Evolutionary conservation across 352 stramenopile species (phyloP).

Genomic region (Phytophthora tubulina): DNA sequence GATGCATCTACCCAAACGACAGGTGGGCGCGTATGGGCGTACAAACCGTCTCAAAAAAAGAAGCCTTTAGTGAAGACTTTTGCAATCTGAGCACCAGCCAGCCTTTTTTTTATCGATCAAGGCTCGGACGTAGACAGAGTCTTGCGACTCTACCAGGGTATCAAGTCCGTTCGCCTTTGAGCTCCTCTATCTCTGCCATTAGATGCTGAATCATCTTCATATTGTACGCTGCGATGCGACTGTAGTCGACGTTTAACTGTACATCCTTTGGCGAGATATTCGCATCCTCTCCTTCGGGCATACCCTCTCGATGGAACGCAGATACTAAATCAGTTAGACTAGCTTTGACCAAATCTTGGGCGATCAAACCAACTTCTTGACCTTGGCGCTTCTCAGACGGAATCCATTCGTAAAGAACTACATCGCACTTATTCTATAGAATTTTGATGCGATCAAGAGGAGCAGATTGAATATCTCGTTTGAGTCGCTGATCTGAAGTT

Average conservation of each 20-base stretch:
- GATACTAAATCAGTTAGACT: conserved; percentile 18
- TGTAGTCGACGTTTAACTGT: conserved; percentile 13
- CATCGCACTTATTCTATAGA: too few species aligned
- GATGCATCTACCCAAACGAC: too few species aligned
- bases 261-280: conserved; percentile 2
- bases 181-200: conserved; percentile 8
- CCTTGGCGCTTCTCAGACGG: too few species aligned
- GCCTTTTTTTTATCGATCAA: too few species aligned
- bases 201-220: conserved; percentile 23
- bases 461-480: conserved; percentile 11
- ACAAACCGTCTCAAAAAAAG: too few species aligned
- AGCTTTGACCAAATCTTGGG: conserved; percentile 15
- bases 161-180: conserved; percentile 8
- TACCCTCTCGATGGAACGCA: too few species aligned
- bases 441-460: conserved; percentile 5
- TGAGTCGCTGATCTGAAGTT: conserved; percentile 4
- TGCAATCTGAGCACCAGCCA: too few species aligned
- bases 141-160: too few species aligned
- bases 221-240: conserved; percentile 7
- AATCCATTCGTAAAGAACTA: conserved; percentile 2
- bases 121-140: background rate
- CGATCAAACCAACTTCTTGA: conserved; percentile 23
- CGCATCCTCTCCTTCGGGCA: background rate
- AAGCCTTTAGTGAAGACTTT: too few species aligned
- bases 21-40: too few species aligned